Evolutionary conservation across 2,329 filamentous ascomycete species (phyloP).

Genomic region (Diaporthe amygdali): DNA sequence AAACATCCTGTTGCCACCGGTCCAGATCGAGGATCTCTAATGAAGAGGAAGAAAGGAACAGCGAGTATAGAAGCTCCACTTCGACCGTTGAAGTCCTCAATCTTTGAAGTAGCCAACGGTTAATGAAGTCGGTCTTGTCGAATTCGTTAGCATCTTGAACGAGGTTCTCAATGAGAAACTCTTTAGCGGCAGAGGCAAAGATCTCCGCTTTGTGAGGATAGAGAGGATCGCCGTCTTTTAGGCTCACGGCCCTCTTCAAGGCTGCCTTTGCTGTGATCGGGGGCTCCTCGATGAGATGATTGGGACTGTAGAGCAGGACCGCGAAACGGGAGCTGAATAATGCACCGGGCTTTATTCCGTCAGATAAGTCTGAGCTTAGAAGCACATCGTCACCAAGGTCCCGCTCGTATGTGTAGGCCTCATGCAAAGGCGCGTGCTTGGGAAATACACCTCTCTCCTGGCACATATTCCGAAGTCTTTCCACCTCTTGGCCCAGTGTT

Average conservation of each 20-base stretch:
- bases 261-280: constrained; percentile 48
- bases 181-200: constrained; percentile 50
- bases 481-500: constrained; percentile 39
- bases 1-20: constrained; percentile 48
- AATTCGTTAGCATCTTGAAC: constrained; percentile 41
- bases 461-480: constrained; percentile 44
- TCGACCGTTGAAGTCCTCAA: constrained; percentile 53
- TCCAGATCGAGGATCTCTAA: constrained; percentile 39
- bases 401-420: constrained; percentile 46
- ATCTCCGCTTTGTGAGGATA: constrained; percentile 39
- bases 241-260: constrained; percentile 44
- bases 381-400: constrained; percentile 46
- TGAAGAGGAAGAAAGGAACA: constrained; percentile 33
- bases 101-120: constrained; percentile 58
- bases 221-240: constrained; percentile 25
- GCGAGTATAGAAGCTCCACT: constrained; percentile 46
- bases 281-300: constrained; percentile 45
- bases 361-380: constrained; percentile 36
- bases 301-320: constrained; percentile 53
- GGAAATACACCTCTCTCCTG: constrained; percentile 47
- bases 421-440: constrained; percentile 44
- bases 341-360: constrained; percentile 23
- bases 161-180: constrained; percentile 52
- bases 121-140: constrained; percentile 52
- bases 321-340: constrained; percentile 49